Base-by-base conservation (phyloP, 345 rosid species). In the Crucihimalaya himalaica region DNA sequence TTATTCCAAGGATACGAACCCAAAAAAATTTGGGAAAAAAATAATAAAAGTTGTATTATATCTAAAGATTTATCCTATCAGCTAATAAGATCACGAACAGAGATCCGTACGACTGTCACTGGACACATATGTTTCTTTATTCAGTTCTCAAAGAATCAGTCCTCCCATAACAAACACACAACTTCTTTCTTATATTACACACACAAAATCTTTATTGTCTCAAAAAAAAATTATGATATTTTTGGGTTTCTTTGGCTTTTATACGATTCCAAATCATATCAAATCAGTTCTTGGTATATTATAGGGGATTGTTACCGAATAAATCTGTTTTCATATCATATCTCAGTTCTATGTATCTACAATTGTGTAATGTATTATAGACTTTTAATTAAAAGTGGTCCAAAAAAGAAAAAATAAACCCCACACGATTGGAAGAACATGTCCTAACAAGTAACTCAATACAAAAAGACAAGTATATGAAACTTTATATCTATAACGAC, bases 51-150 rank as follows among this genome's bases (percentile, higher is more conserved):
- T 11, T 34, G 25, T 32, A 57, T 47, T 65, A 21, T 21, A 37
- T 66, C 23, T 68, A 29, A 15, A 34, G 23, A 52, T 34, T 34
- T 57, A 64, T 45, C 50, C 43, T 46, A 37, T 35, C 53, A 48
- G 32, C 34, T 47, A 43, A 42, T 5, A 61, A 61, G 69, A 75
- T 75, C 64, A 20, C 43, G 14, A 25, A 64, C 50, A 62, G 74
- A 62, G 74, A 69, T 76, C 75, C 75, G 75, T 54, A 76, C 65
- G 74, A 68, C 72, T 48, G 60, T 56, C 74, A 60, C 54, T 50
- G 68, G 45, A 66, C 74, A 60, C 47, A 51, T 42, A 61, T 13
- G 57, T 76, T 70, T 69, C 75, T 70, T 53, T 62, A 75, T 60
- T 68, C 46, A 52, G 60, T 20, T 31, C 56, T 15, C 7, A 20